These are phyloP conservation scores for Diphasiastrum complanatum DNA, from an alignment of 83 land plant species.

Conservation along the genomic window DNA sequence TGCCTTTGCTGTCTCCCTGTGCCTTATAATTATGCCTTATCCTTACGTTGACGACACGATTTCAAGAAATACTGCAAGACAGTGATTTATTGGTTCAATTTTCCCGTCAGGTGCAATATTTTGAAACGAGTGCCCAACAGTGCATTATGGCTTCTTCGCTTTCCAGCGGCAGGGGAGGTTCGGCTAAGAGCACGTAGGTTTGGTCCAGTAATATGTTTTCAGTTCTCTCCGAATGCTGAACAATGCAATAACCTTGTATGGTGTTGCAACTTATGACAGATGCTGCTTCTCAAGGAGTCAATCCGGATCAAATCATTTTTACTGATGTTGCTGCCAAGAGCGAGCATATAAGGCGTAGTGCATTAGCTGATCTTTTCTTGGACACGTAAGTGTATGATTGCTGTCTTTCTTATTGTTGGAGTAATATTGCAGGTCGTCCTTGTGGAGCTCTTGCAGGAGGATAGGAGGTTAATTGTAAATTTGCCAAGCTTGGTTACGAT, in stretches of 20 bases:
- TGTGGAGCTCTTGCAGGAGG: no score
- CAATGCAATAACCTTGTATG: background rate
- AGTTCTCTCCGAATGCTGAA: background rate
- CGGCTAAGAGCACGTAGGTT: slow-evolving; percentile 84
- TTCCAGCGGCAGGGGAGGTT: slow-evolving; percentile 95
- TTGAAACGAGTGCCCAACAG: slow-evolving; percentile 92
- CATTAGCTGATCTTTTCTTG: slow-evolving; percentile 85
- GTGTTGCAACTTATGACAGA: slow-evolving; percentile 34
- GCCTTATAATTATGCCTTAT: no score
- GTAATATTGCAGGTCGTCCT: no score
- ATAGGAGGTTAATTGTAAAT: no score
- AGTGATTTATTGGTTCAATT: background rate
- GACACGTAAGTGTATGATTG: slow-evolving; percentile 63
- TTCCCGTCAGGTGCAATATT: slow-evolving; percentile 73
- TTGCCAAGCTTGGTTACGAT: no score
- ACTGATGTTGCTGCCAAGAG: slow-evolving; percentile 93
- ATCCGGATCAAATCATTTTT: slow-evolving; percentile 88
- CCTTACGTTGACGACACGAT: no score
- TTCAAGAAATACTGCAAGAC: no score
- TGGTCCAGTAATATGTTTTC: background rate
- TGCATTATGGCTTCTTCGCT: slow-evolving; percentile 94
- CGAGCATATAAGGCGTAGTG: slow-evolving; percentile 89
- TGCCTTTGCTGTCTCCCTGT: no score
- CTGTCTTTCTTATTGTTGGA: no score
- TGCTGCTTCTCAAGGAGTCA: slow-evolving; percentile 80